Conservation (phyloP, 2,329 filamentous ascomycete species). For the Stagonosporopsis vannaccii region DNA sequence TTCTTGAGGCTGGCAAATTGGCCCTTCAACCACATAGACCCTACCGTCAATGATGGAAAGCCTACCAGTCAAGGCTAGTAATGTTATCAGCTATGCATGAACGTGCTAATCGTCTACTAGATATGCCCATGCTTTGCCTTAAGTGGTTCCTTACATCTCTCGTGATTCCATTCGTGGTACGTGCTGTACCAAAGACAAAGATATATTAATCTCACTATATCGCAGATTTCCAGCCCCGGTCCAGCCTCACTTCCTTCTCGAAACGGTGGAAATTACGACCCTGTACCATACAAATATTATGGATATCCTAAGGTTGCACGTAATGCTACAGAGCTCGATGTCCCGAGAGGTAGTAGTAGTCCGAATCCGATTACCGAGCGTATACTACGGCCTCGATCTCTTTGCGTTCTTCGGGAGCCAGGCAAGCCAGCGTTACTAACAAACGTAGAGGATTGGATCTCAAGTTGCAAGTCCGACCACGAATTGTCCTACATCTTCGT, state of each 20-base stretch:
- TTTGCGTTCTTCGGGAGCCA: constrained; percentile 38
- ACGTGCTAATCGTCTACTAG: constrained; percentile 17
- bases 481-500: constrained; percentile 51
- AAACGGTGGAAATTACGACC: constrained; percentile 38
- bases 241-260: constrained; percentile 20
- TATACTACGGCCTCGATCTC: constrained; percentile 35
- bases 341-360: constrained; percentile 14
- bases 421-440: constrained; percentile 29
- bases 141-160: constrained; percentile 41
- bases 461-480: constrained; percentile 28
- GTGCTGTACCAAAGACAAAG: neutral
- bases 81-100: no score
- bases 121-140: constrained; percentile 32
- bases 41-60: constrained; percentile 25
- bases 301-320: constrained; percentile 43
- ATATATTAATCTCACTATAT: neutral
- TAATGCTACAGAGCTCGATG: constrained; percentile 37
- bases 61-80: constrained; percentile 31
- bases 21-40: constrained; percentile 41
- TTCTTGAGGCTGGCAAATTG: constrained; percentile 42
- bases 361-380: constrained; percentile 37
- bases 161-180: constrained; percentile 36
- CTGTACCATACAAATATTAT: constrained; percentile 38
- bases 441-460: constrained; percentile 39
- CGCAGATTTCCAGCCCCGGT: constrained; percentile 34